phyloP scores from a whole-genome alignment of 306 rosid genomes.

The Gillenia trifoliata region DNA sequence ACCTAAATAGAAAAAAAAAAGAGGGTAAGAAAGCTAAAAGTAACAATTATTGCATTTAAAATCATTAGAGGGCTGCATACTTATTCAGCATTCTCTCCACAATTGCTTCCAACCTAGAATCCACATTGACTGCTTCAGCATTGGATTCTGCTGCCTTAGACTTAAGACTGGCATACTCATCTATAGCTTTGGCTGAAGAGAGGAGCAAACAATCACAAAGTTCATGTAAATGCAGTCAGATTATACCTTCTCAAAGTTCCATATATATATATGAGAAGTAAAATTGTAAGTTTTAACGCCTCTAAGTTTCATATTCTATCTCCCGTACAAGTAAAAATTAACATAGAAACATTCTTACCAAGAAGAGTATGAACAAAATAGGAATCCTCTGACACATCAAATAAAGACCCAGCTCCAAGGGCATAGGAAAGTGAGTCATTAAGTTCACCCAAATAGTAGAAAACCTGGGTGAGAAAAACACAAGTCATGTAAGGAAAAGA shows the following conservation, averaged over 20 bases:
- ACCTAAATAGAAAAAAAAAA: slow-evolving; percentile 37
- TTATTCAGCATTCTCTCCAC: slow-evolving; percentile 96
- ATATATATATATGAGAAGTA: background rate
- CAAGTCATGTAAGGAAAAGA: background rate
- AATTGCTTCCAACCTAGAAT: slow-evolving; percentile 88
- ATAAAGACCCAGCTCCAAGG: slow-evolving; percentile 90
- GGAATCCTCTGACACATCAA: slow-evolving; percentile 90
- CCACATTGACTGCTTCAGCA: slow-evolving; percentile 51
- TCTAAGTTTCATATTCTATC: background rate
- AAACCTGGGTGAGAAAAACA: slow-evolving; percentile 49
- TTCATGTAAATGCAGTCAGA: background rate
- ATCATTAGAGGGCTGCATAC: slow-evolving; percentile 39
- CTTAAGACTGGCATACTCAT: slow-evolving; percentile 87
- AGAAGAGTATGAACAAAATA: slow-evolving; percentile 95
- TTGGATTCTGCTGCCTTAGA: slow-evolving; percentile 77
- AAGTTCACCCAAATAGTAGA: slow-evolving; percentile 93
- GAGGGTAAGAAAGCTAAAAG: slow-evolving; percentile 9
- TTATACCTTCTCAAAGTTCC: background rate
- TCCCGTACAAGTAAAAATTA: background rate
- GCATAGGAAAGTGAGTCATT: slow-evolving; percentile 92
- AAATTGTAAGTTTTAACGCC: background rate
- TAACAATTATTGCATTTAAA: slow-evolving; percentile 4
- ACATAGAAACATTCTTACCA: slow-evolving; percentile 42
- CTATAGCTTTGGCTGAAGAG: slow-evolving; percentile 87
- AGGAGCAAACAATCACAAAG: slow-evolving; percentile 24